Conservation (phyloP, 345 rosid species). For the Durio zibethinus region DNA sequence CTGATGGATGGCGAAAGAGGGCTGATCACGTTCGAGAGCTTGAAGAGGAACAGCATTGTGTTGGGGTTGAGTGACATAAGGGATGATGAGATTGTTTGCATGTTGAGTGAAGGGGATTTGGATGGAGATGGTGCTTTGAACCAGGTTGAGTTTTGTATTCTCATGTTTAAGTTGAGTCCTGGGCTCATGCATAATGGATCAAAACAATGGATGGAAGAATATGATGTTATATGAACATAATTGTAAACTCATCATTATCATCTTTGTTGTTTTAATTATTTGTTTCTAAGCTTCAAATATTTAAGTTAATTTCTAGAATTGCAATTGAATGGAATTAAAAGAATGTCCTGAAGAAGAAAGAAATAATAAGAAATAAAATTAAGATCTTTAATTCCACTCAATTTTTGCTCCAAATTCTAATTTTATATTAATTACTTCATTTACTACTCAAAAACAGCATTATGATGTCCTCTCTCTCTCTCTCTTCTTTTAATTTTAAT, state of each 20-base stretch:
- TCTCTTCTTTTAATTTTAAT: neutral
- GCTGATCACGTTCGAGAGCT: conserved; percentile 61
- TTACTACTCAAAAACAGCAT: neutral
- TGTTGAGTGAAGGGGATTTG: conserved; percentile 61
- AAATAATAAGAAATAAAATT: neutral
- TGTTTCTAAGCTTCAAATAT: neutral
- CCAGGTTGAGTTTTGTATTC: conserved; percentile 65
- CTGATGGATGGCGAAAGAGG: conserved; percentile 66
- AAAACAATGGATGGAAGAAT: conserved; percentile 29
- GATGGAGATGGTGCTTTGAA: conserved; percentile 67
- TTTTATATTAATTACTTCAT: neutral
- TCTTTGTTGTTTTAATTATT: neutral
- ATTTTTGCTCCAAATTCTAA: neutral
- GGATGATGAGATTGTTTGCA: conserved; percentile 56
- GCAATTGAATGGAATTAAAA: neutral
- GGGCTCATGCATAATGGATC: conserved; percentile 39
- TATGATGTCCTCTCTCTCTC: too few relatives aligned
- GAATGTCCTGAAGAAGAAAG: neutral
- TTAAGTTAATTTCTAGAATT: neutral
- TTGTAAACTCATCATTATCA: neutral
- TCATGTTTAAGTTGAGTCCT: conserved; percentile 65
- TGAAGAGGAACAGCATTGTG: conserved; percentile 51
- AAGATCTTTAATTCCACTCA: neutral
- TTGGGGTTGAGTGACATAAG: conserved; percentile 53
- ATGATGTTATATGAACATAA: neutral